These are phyloP conservation scores for Primulina eburnea DNA, from an alignment of 257 asterid species.

Conservation along the genomic window DNA sequence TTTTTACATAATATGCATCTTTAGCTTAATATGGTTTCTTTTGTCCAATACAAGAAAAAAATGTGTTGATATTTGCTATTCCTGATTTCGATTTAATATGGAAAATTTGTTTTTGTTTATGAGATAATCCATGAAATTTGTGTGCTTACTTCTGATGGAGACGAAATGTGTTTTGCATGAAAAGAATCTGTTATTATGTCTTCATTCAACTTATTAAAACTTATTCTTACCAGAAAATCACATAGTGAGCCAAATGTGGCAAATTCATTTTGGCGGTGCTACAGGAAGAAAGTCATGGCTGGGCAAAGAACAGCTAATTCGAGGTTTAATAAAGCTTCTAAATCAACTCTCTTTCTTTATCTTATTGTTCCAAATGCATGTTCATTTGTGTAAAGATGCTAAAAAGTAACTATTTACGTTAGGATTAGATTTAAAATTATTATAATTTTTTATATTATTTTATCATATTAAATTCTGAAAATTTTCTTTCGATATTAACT, in stretches of 20 bases:
- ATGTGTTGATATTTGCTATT: too few species aligned
- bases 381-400: not conserved
- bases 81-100: too few species aligned
- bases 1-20: not conserved
- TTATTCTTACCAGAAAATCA: slow-evolving; percentile 51
- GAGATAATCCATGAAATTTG: not conserved
- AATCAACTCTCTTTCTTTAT: slow-evolving; percentile 1
- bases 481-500: not conserved
- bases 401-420: not conserved
- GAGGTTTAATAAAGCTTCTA: slow-evolving; percentile 46
- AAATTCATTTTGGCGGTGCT: slow-evolving; percentile 64
- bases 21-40: too few species aligned
- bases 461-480: too few species aligned
- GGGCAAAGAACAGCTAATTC: slow-evolving; percentile 69
- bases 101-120: too few species aligned
- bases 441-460: not conserved
- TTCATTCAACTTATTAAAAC: slow-evolving; percentile 18
- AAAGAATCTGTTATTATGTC: not conserved
- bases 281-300: slow-evolving; percentile 62
- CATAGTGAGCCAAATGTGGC: slow-evolving; percentile 73
- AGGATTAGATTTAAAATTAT: not conserved
- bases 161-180: not conserved
- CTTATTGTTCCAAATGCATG: slow-evolving; percentile 14
- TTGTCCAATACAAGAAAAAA: not conserved
- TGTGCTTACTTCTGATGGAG: not conserved